Percentiles rank a stretch among this genome's conserved stretches.
Evolutionary conservation across 2,329 filamentous ascomycete species (phyloP).

Genomic region (Colletotrichum graminicola): DNA sequence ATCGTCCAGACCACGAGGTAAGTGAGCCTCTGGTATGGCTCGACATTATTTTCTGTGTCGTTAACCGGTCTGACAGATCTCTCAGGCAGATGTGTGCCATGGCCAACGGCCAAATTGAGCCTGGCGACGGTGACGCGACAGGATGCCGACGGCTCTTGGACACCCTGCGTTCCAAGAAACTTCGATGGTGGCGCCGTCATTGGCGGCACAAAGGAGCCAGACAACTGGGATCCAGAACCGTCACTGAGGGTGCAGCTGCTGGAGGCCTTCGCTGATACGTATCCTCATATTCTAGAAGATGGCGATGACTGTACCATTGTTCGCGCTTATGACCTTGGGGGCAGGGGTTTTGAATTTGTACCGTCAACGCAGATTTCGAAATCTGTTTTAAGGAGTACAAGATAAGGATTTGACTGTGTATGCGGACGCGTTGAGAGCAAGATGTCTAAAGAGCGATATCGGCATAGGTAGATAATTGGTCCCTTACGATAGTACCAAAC

Average conservation of each 20-base stretch:
- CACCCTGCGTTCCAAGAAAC: constrained; percentile 72
- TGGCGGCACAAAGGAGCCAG: constrained; percentile 68
- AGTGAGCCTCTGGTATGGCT: constrained; percentile 17
- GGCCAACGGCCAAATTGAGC: constrained; percentile 55
- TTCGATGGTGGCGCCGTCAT: constrained; percentile 74
- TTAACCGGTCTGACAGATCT: background rate
- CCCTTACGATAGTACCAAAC: background rate
- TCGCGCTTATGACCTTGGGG: constrained; percentile 72
- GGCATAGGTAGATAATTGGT: background rate
- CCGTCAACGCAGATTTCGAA: too few relatives aligned
- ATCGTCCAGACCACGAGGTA: constrained; percentile 59
- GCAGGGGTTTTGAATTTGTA: constrained; percentile 68
- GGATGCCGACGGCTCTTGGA: constrained; percentile 72
- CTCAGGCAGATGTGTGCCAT: constrained; percentile 61
- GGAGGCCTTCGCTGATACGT: constrained; percentile 51
- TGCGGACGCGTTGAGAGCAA: background rate
- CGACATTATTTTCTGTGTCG: background rate
- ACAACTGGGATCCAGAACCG: constrained; percentile 66
- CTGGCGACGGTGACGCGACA: constrained; percentile 67
- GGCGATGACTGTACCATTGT: constrained; percentile 49
- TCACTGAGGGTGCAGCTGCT: constrained; percentile 62
- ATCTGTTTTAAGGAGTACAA: background rate
- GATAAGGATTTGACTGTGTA: background rate
- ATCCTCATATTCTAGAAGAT: constrained; percentile 49
- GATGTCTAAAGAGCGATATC: background rate